Evolutionary conservation across 352 stramenopile species (phyloP).

Genomic region (Phytophthora cajani): DNA sequence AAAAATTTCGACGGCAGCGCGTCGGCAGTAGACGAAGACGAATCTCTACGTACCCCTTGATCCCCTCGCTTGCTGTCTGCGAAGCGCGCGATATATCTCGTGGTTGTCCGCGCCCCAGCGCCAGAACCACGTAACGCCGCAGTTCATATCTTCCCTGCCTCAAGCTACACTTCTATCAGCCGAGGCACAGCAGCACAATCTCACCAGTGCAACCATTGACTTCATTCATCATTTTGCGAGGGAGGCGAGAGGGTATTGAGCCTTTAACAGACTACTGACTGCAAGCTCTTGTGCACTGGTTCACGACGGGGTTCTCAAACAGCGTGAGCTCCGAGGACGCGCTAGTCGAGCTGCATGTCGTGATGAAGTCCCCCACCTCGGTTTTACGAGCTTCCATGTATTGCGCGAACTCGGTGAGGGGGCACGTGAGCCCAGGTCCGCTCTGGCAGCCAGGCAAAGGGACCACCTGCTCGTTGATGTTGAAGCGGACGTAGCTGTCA

Average conservation of each 20-base stretch:
- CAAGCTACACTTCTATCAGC: background rate
- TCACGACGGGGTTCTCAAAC: slow-evolving; percentile 56
- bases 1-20: slow-evolving; percentile 1
- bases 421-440: slow-evolving; percentile 56
- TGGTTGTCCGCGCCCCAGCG: background rate
- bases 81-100: slow-evolving; percentile 7
- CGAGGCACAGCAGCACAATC: background rate
- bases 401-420: slow-evolving; percentile 45
- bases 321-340: slow-evolving; percentile 47
- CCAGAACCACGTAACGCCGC: background rate
- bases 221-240: background rate
- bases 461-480: slow-evolving; percentile 59
- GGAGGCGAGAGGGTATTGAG: background rate
- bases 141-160: slow-evolving; percentile 1
- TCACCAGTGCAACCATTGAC: background rate
- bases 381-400: slow-evolving; percentile 47
- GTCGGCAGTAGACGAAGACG: slow-evolving; percentile 13
- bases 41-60: background rate
- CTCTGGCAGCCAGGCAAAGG: slow-evolving; percentile 50
- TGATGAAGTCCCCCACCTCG: slow-evolving; percentile 56
- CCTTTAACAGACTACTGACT: background rate
- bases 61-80: slow-evolving; percentile 9
- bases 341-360: slow-evolving; percentile 41
- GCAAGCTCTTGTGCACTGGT: slow-evolving; percentile 35
- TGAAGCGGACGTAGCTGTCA: slow-evolving; percentile 54